Evolutionary conservation across 2,329 filamentous ascomycete species (phyloP), one percentile per base, ranked within the genome.

Genomic region (Fusarium sp.): DNA sequence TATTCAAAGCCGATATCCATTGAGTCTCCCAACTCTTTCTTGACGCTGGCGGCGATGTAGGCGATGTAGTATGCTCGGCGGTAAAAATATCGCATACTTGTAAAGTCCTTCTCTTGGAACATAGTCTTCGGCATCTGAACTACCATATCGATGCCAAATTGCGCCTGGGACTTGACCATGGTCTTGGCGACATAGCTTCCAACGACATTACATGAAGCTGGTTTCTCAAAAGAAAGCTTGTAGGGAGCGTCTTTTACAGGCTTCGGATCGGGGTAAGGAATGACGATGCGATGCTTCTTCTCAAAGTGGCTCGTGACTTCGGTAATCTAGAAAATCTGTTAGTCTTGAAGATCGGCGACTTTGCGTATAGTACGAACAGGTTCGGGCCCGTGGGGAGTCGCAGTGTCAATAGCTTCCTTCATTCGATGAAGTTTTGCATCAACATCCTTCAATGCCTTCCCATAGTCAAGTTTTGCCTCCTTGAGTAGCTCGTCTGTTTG

Each of bases 81-180:
- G 84, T 98, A 95, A 80, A 98, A 97, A 83, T 97, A 98, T 69
- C 96, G 90, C 85, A 96, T 88, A 81, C 97, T 95, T 56, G 95
- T 87, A 80, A 96, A 98, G 82, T 99, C 96, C 83, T 98, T 98
- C 49, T 97, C 94, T 79, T 97, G 94, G 78, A 98, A 95, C 18
- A 97, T 83, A 2, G 88, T 84, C 64, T 85, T 82, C 9, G 96
- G 96, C 90, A 99, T 97, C 53, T 93, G 93, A 21, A 97, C 90
- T 10, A 96, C 91, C 88, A 98, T 89, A 81, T 98, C 96, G 67
- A 98, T 87, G 21, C 88, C 86, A 32, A 91, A 83, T 32, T 81
- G 82, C 54, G 83, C 82, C 74, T 92, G 89, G 16, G 87, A 86
- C 77, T 92, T 93, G 65, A 90, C 85, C 82, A 94, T 92, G 5